Evolutionary conservation across 176 grass and related monocot genomes (phyloP).

Genomic region (Saccharum spontaneum): DNA sequence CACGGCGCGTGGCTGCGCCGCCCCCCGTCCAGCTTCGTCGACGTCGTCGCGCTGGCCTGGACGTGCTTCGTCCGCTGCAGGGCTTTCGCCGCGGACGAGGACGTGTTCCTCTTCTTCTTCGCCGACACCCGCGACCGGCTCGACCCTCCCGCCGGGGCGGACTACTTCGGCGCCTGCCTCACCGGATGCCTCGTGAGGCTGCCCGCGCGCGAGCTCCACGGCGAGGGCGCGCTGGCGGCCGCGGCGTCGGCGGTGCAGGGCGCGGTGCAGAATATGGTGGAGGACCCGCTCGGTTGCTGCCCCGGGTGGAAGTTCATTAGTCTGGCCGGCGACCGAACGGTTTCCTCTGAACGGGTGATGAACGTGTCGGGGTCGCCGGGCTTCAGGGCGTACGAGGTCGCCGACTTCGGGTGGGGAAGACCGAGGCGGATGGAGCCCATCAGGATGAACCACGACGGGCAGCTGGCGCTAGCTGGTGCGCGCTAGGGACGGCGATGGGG

Average conservation of each 20-base stretch:
- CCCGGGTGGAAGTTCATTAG: constrained; percentile 14
- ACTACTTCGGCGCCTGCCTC: constrained; percentile 38
- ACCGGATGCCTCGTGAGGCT: neutral
- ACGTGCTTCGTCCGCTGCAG: constrained; percentile 22
- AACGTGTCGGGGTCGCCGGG: constrained; percentile 34
- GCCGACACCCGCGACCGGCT: constrained; percentile 44
- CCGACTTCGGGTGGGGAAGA: constrained; percentile 57
- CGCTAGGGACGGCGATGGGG: neutral
- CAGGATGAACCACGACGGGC: constrained; percentile 44
- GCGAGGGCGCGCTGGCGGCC: neutral
- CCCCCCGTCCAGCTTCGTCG: constrained; percentile 44
- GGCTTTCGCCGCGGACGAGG: neutral
- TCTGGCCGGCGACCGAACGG: rapidly evolving
- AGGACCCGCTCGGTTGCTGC: constrained; percentile 3
- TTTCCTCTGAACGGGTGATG: neutral
- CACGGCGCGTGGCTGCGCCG: neutral
- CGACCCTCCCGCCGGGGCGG: constrained; percentile 20
- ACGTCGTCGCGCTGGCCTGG: constrained; percentile 37
- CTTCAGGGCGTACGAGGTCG: constrained; percentile 43
- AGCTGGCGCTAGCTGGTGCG: constrained; percentile 26
- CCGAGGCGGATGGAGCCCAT: constrained; percentile 40
- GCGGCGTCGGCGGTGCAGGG: constrained; percentile 24
- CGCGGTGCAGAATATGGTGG: constrained; percentile 14
- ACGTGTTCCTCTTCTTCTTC: constrained; percentile 21
- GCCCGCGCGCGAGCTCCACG: constrained; percentile 11